Evolutionary conservation across 2,329 filamentous ascomycete species (phyloP).

Genomic region (Scedosporium boydii): DNA sequence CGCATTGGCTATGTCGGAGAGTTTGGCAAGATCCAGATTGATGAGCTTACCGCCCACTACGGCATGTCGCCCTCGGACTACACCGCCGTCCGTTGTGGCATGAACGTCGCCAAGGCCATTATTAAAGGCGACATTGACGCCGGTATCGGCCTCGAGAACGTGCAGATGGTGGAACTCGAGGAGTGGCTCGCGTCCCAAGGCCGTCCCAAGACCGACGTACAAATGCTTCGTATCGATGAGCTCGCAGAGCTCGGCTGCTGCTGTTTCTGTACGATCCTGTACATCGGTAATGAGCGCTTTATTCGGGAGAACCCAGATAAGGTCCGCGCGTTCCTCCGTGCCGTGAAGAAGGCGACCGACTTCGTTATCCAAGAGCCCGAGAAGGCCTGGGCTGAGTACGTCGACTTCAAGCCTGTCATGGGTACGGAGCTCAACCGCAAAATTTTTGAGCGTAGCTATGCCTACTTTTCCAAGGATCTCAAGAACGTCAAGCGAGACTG

Average conservation of each 20-base stretch:
- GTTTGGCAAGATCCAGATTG: slow-evolving; percentile 77
- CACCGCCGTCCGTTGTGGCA: slow-evolving; percentile 67
- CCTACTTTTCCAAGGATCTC: slow-evolving; percentile 65
- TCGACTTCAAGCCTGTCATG: slow-evolving; percentile 65
- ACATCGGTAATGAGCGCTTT: slow-evolving; percentile 70
- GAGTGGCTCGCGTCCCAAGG: slow-evolving; percentile 60
- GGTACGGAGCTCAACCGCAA: slow-evolving; percentile 59
- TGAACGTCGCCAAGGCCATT: slow-evolving; percentile 73
- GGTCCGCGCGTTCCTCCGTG: slow-evolving; percentile 58
- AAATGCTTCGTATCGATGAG: slow-evolving; percentile 75
- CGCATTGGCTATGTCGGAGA: slow-evolving; percentile 72
- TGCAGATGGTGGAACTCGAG: slow-evolving; percentile 75
- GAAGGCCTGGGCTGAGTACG: slow-evolving; percentile 57
- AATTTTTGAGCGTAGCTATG: slow-evolving; percentile 71
- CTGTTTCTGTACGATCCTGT: slow-evolving; percentile 75
- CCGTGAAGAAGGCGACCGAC: slow-evolving; percentile 67
- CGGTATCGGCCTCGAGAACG: slow-evolving; percentile 69
- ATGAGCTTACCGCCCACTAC: slow-evolving; percentile 70
- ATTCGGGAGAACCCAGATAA: slow-evolving; percentile 56
- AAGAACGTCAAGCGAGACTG: slow-evolving; percentile 70
- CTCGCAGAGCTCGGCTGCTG: slow-evolving; percentile 72
- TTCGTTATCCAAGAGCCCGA: slow-evolving; percentile 56
- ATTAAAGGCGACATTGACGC: slow-evolving; percentile 64
- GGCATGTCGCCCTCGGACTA: slow-evolving; percentile 66
- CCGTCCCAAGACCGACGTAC: slow-evolving; percentile 56